These are phyloP conservation scores for Penicillium lagena DNA, from an alignment of 495 filamentous ascomycete species.

Conservation along the genomic window DNA sequence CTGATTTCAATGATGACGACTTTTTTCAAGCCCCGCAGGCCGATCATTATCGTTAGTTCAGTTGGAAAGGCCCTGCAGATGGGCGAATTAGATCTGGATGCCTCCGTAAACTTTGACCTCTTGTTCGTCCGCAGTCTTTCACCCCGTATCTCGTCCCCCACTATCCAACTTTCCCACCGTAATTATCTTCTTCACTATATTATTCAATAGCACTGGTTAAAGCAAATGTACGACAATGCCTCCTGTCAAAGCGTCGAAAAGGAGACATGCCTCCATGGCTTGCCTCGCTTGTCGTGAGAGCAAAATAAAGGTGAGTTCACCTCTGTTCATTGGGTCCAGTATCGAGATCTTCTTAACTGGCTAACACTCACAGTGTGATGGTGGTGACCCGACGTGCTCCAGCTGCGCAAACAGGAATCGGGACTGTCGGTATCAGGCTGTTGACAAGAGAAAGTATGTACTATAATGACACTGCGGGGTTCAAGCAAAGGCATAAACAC, in stretches of 20 bases:
- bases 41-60: too few species aligned
- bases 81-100: too few species aligned
- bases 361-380: constrained; percentile 15
- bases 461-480: not conserved
- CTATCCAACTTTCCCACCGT: too few species aligned
- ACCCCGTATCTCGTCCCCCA: too few species aligned
- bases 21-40: too few species aligned
- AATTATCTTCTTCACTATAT: too few species aligned
- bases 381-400: constrained; percentile 11
- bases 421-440: constrained; percentile 13
- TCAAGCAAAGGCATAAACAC: not conserved
- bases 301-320: constrained; percentile 20
- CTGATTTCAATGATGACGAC: too few species aligned
- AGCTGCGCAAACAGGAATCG: constrained; percentile 14
- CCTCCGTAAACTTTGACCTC: too few species aligned
- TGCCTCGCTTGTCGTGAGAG: constrained; percentile 21
- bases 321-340: not conserved
- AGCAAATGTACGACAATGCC: not conserved
- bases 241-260: not conserved
- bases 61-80: too few species aligned
- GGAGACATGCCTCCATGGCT: constrained; percentile 17
- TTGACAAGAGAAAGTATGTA: constrained; percentile 22
- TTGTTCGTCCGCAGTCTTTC: too few species aligned
- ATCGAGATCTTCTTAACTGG: too few species aligned
- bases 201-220: too few species aligned